Evolutionary conservation across 2,329 filamentous ascomycete genomes (phyloP).

Genomic region (Beauveria medogensis): DNA sequence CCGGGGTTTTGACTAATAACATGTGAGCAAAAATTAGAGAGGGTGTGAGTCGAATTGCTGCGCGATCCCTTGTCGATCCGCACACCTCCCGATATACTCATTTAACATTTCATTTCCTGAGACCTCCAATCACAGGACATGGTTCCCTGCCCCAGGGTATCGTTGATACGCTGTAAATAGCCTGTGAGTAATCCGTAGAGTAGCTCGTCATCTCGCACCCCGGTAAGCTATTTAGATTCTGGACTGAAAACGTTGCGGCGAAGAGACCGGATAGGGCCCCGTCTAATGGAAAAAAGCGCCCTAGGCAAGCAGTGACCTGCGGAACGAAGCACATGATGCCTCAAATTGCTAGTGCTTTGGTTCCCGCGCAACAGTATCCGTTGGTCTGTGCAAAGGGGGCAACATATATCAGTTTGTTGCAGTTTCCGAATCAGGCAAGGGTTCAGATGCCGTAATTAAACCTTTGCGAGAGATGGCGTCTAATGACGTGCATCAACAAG

Average conservation of each 20-base stretch:
- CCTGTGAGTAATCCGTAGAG: background rate
- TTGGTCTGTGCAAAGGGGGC: background rate
- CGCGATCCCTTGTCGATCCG: conserved; percentile 1
- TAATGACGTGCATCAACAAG: conserved; percentile 3
- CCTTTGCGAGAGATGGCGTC: background rate
- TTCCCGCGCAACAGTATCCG: background rate
- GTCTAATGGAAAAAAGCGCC: background rate
- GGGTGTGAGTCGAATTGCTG: background rate
- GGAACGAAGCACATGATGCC: background rate
- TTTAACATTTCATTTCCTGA: conserved; percentile 9
- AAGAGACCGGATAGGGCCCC: background rate
- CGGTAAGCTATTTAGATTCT: background rate
- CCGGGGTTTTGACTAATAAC: too few relatives aligned
- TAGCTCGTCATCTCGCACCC: conserved; percentile 8
- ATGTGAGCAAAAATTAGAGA: background rate
- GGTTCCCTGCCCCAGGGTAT: background rate
- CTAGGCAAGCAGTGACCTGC: background rate
- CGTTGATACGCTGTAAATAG: background rate
- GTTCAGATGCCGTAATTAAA: conserved; percentile 2
- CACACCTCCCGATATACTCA: background rate
- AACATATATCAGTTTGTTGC: background rate
- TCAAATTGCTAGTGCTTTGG: background rate
- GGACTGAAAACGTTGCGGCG: background rate
- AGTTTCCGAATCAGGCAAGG: background rate
- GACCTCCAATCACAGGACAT: background rate